Evolutionary conservation across 441 rosid genomes (phyloP), one percentile per base, ranked within the genome.

Genomic region (Rhodomyrtus psidioides): DNA sequence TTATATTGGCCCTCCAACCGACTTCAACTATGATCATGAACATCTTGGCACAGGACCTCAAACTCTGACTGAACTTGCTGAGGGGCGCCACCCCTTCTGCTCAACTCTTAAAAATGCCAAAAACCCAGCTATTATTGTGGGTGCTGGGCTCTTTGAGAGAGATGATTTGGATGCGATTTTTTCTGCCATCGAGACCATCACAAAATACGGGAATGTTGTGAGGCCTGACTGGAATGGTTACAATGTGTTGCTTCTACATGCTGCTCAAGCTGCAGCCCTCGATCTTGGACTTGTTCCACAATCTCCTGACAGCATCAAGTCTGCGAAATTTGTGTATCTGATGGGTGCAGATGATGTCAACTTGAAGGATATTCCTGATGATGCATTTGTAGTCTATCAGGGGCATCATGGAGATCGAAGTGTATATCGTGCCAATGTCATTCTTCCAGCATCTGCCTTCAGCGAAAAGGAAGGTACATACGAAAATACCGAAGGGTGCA

Each of bases 191-290:
- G 97, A 97, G 76, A 84, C 95, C 86, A 94, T 97, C 44, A 95
- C 94, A 2, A 90, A 95, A 88, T 89, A 91, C 19, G 93, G 89
- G 62, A 95, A 96, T 30, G 94, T 92, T 24, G 91, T 94, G 83
- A 89, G 98, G 88, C 91, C 97, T 24, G 98, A 94, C 89, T 97
- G 99, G 98, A 97, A 97, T 76, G 99, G 98, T 21, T 92, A 92
- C 75, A 97, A 97, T 89, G 94, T 92, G 28, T 92, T 97, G 89
- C 99, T 97, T 87, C 90, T 90, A 58, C 94, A 93, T 88, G 98
- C 99, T 83, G 97, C 98, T 53, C 99, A 97, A 90, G 99, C 99
- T 44, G 98, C 99, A 27, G 93, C 99, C 54, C 98, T 97, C 53
- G 99, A 97, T 89, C 98, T 97, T 17, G 99, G 99, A 75, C 98